Evolutionary conservation across 352 stramenopile species (phyloP).

Genomic region (Phytophthora sp.): DNA sequence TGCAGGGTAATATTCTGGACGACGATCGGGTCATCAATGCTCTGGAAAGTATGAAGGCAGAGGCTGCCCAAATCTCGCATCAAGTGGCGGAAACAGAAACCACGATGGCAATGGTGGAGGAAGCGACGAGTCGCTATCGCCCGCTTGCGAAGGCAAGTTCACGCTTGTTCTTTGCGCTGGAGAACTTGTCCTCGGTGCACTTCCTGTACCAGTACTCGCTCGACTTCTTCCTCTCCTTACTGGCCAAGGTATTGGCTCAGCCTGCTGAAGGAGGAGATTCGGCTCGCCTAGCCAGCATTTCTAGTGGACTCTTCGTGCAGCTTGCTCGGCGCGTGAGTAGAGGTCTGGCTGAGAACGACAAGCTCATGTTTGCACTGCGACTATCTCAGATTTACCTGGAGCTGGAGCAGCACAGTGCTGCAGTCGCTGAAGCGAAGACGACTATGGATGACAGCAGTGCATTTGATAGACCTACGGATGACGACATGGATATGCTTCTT

Average conservation of each 20-base stretch:
- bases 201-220: conserved; percentile 99
- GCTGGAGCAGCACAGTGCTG: conserved; percentile 63
- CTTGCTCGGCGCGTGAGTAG: conserved; percentile 93
- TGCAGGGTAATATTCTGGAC: conserved; percentile 99
- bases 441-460: conserved; percentile 30
- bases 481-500: conserved; percentile 77
- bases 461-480: conserved; percentile 72
- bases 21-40: conserved; percentile 98
- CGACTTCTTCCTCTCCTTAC: conserved; percentile 96
- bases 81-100: conserved; percentile 87
- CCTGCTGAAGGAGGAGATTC: conserved; percentile 37
- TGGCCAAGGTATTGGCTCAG: conserved; percentile 91
- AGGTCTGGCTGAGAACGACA: conserved; percentile 96
- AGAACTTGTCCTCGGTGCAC: conserved; percentile 95
- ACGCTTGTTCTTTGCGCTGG: conserved; percentile 92
- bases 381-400: conserved; percentile 94
- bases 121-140: conserved; percentile 95
- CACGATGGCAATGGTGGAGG: conserved; percentile 86
- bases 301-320: conserved; percentile 89
- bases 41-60: conserved; percentile 98
- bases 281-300: conserved; percentile 69
- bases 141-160: conserved; percentile 92
- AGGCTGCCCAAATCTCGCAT: conserved; percentile 96
- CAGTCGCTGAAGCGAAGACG: conserved; percentile 38
- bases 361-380: conserved; percentile 98